Evolutionary conservation across 2,329 filamentous ascomycete species (phyloP), one percentile per base, ranked within the genome.

Genomic region (Claviceps arundinis): DNA sequence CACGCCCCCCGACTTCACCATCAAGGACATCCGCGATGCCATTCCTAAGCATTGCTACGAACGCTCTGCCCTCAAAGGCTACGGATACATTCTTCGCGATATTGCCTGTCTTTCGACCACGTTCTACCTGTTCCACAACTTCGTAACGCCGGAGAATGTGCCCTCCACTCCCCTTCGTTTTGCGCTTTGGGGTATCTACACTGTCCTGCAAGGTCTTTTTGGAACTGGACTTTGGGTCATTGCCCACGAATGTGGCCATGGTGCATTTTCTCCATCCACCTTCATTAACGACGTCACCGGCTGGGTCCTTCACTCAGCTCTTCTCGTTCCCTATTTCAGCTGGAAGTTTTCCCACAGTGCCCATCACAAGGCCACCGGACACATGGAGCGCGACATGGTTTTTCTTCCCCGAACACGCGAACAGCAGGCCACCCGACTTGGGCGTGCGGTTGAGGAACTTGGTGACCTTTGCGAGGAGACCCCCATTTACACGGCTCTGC

Each of bases 291-390:
- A 97, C 70, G 81, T 87, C 26, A 89, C 93, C 54, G 91, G 91
- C 63, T 96, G 88, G 87, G 69, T 95, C 66, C 81, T 88, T 61
- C 91, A 97, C 75, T 95, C 90, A 40, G 70, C 82, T 45, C 81
- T 96, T 41, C 77, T 96, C 52, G 91, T 98, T 48, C 93, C 93
- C 22, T 98, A 97, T 76, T 98, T 96, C 76, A 95, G 89, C 67
- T 98, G 93, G 93, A 95, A 98, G 75, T 90, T 97, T 72, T 95
- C 89, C 59, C 93, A 98, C 75, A 87, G 89, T 75, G 95, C 95
- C 82, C 93, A 98, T 77, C 93, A 98, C 86, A 97, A 97, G 80
- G 89, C 90, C 58, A 98, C 93, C 41, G 93, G 90, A 62, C 82
- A 98, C 77, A 84, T 98, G 73, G 89, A 94, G 73, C 88, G 91